A percentile compares a stretch with the other conserved stretches of the same genome.
These are phyloP conservation scores for Dendryphion nanum DNA, from an alignment of 2,329 filamentous ascomycete genomes.

Conservation along the genomic window DNA sequence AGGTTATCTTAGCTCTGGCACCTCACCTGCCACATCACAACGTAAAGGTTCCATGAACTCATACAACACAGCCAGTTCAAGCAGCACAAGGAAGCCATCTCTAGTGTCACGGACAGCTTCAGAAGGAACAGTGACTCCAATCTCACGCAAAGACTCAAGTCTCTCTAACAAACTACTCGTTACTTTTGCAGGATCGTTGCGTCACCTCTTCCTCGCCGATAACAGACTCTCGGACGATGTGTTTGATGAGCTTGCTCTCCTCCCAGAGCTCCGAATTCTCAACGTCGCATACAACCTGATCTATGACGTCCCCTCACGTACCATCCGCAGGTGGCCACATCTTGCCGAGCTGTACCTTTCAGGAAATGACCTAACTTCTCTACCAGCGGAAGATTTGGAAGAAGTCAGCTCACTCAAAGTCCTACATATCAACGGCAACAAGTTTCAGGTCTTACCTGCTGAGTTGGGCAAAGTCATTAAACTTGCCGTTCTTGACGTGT, in stretches of 20 bases:
- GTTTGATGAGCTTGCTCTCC: conserved; percentile 82
- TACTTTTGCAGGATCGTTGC: conserved; percentile 84
- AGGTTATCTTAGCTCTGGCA: conserved; percentile 71
- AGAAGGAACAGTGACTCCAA: conserved; percentile 57
- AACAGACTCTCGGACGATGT: conserved; percentile 93
- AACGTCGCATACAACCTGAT: conserved; percentile 96
- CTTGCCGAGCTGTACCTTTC: conserved; percentile 91
- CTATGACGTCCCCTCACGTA: conserved; percentile 85
- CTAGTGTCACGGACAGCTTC: conserved; percentile 68
- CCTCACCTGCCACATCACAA: conserved; percentile 62
- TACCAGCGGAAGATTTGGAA: conserved; percentile 92
- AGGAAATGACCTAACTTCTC: conserved; percentile 86
- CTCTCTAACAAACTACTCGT: conserved; percentile 75
- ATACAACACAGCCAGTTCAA: conserved; percentile 51
- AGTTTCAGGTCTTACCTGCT: conserved; percentile 93
- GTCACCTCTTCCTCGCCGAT: conserved; percentile 84
- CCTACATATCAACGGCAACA: conserved; percentile 94
- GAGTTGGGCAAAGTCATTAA: conserved; percentile 94
- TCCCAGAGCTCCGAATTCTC: conserved; percentile 80
- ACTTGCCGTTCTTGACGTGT: conserved; percentile 87
- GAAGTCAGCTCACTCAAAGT: conserved; percentile 84
- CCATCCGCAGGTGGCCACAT: conserved; percentile 85
- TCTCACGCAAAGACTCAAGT: conserved; percentile 81
- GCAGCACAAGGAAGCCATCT: conserved; percentile 68
- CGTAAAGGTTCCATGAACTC: conserved; percentile 86